Evolutionary conservation across 352 stramenopile species (phyloP).

Genomic region (Globisporangium ultimum): DNA sequence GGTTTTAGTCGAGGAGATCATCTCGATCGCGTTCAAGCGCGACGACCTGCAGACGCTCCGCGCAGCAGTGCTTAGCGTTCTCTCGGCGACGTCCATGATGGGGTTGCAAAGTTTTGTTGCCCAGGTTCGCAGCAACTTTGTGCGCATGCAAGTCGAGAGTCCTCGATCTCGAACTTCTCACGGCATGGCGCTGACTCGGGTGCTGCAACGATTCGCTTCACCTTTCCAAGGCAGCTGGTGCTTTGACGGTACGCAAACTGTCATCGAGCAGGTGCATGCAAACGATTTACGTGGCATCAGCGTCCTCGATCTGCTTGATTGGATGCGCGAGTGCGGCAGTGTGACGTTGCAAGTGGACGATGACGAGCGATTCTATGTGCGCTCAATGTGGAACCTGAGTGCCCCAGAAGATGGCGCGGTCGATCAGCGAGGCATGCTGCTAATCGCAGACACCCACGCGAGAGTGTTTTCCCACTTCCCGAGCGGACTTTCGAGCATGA

Average conservation of each 20-base stretch:
- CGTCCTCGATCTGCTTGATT: conserved; percentile 9
- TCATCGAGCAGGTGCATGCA: neutral
- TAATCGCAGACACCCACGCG: conserved; percentile 7
- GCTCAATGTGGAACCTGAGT: conserved; percentile 8
- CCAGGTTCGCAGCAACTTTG: conserved; percentile 29
- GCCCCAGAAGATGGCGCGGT: neutral
- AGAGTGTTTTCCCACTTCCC: conserved; percentile 14
- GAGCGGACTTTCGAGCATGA: conserved; percentile 14
- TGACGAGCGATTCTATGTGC: conserved; percentile 3
- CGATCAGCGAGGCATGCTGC: neutral
- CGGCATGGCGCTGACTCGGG: conserved; percentile 10
- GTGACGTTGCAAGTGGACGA: conserved; percentile 9
- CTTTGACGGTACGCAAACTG: conserved; percentile 9
- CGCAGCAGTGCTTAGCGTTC: conserved; percentile 19
- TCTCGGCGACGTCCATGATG: conserved; percentile 29
- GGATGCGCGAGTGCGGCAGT: conserved; percentile 12
- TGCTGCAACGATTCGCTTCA: conserved; percentile 9
- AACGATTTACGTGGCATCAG: neutral
- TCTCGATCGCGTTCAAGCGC: conserved; percentile 32
- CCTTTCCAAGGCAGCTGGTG: conserved; percentile 9
- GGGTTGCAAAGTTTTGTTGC: conserved; percentile 35
- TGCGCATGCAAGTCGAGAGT: neutral
- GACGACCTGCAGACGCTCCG: conserved; percentile 27
- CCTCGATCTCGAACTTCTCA: conserved; percentile 1
- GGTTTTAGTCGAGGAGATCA: conserved; percentile 30